A percentile compares a stretch with the other conserved stretches of the same genome.
Conservation (phyloP, 176 grass and related monocot species). For the Puya raimondii region DNA sequence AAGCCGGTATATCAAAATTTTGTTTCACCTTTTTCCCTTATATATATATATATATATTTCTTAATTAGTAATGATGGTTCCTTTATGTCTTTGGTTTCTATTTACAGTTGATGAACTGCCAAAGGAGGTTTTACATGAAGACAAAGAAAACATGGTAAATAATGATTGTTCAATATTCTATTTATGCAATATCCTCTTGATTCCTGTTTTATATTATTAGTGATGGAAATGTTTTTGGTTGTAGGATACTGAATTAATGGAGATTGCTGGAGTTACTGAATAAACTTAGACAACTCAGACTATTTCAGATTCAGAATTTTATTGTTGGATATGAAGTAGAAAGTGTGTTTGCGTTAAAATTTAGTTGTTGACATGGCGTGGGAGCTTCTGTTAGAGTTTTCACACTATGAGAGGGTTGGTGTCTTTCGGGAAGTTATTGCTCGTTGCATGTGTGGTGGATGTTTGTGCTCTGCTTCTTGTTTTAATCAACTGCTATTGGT, state of each 20-base stretch:
- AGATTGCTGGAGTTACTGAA: conserved; percentile 26
- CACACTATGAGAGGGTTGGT: background rate
- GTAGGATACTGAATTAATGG: conserved; percentile 31
- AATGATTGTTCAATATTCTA: too few species aligned
- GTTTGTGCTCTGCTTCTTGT: background rate
- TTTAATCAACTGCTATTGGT: background rate
- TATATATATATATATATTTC: background rate
- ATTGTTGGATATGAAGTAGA: conserved; percentile 60
- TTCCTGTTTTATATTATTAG: background rate
- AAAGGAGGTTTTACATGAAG: conserved; percentile 38
- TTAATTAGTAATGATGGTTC: conserved; percentile 1
- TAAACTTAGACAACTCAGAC: conserved; percentile 26
- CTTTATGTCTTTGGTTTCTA: conserved; percentile 1
- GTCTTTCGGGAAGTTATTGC: background rate
- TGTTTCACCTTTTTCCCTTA: background rate
- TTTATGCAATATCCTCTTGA: conserved; percentile 5
- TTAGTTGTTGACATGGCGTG: background rate
- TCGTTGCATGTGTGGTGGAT: background rate
- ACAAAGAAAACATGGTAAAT: conserved; percentile 83
- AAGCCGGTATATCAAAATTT: conserved; percentile 39
- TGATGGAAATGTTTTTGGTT: conserved; percentile 15
- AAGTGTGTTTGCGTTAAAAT: conserved; percentile 21
- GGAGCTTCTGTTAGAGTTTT: background rate
- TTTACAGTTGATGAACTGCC: conserved; percentile 25
- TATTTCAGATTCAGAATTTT: conserved; percentile 61